Evolutionary conservation across 1,139 yeast genomes (phyloP), one percentile per base, ranked within the genome.

Genomic region (Lodderomyces oxycetoniae): DNA sequence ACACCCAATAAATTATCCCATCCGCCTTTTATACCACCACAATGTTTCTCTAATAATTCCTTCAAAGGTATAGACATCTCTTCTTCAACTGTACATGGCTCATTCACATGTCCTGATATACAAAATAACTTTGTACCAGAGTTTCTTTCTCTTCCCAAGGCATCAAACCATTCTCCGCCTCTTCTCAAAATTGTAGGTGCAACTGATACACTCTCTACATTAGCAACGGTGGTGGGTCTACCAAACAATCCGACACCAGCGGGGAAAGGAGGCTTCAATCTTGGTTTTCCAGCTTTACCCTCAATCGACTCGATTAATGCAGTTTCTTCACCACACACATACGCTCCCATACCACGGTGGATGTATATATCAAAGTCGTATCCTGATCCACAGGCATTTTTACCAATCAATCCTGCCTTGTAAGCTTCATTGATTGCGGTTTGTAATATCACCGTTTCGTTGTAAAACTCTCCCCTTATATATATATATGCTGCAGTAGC

Each of bases 321-420:
- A 23, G 95, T 85, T 64, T 85, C 95, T 63, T 85, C 95, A 52
- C 95, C 95, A 64, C 95, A 85, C 34, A 85, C 72, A 58, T 85
- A 85, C 16, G 95, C 95, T 45, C 95, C 95, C 86, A 82, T 83
- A 50, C 95, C 95, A 53, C 94, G 74, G 64, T 85, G 95, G 49
- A 85, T 71, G 57, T 71, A 85, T 34, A 85, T 76, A 57, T 85
- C 95, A 54, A 84, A 85, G 50, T 76, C 79, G 59, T 79, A 85
- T 31, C 94, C 95, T 3, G 89, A 74, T 15, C 91, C 94, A 63
- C 94, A 84, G 17, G 93, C 88, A 53, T 85, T 71, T 59, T 79
- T 81, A 49, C 95, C 95, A 45, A 85, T 64, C 32, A 78, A 67
- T 3, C 95, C 95, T 23, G 78, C 87, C 40, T 71, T 71, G 59